These are phyloP conservation scores for Cercospora sojina DNA, from an alignment of 2,329 filamentous ascomycete species.

Conservation along the genomic window DNA sequence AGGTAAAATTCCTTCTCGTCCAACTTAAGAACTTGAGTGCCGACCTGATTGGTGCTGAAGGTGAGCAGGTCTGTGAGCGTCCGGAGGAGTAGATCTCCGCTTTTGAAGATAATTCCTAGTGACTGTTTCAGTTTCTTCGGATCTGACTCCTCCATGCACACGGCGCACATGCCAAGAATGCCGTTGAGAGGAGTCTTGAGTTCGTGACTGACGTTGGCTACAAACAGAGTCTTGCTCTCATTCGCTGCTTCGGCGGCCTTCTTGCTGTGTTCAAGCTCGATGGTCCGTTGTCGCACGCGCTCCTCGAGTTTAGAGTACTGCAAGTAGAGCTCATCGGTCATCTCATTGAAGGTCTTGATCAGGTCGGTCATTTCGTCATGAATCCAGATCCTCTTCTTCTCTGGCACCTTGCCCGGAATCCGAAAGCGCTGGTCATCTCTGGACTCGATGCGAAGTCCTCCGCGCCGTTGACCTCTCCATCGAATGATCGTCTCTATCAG, in stretches of 20 bases:
- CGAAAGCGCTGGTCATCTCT: slow-evolving; percentile 61
- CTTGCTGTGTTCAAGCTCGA: slow-evolving; percentile 83
- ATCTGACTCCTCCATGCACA: slow-evolving; percentile 90
- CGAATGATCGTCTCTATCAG: slow-evolving; percentile 42
- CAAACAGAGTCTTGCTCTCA: slow-evolving; percentile 67
- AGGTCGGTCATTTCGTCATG: slow-evolving; percentile 84
- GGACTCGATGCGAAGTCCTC: slow-evolving; percentile 36
- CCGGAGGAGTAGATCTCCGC: slow-evolving; percentile 78
- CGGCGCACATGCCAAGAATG: slow-evolving; percentile 89
- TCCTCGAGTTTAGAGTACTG: slow-evolving; percentile 84
- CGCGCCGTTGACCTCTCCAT: slow-evolving; percentile 30
- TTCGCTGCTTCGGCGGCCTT: slow-evolving; percentile 92
- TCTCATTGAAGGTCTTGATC: slow-evolving; percentile 83
- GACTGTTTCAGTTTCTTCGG: slow-evolving; percentile 74
- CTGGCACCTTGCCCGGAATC: slow-evolving; percentile 74
- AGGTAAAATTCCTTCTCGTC: slow-evolving; percentile 84
- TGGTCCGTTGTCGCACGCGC: slow-evolving; percentile 77
- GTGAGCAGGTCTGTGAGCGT: slow-evolving; percentile 85
- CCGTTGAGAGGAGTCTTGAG: slow-evolving; percentile 94
- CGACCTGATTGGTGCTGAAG: slow-evolving; percentile 93
- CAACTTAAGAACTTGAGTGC: slow-evolving; percentile 69
- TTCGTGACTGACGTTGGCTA: slow-evolving; percentile 55
- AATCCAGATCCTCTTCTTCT: slow-evolving; percentile 69
- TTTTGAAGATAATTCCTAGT: slow-evolving; percentile 85
- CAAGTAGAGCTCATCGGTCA: slow-evolving; percentile 84